Conservation (phyloP, 345 rosid species). For the Diplotaxis tenuifolia region DNA sequence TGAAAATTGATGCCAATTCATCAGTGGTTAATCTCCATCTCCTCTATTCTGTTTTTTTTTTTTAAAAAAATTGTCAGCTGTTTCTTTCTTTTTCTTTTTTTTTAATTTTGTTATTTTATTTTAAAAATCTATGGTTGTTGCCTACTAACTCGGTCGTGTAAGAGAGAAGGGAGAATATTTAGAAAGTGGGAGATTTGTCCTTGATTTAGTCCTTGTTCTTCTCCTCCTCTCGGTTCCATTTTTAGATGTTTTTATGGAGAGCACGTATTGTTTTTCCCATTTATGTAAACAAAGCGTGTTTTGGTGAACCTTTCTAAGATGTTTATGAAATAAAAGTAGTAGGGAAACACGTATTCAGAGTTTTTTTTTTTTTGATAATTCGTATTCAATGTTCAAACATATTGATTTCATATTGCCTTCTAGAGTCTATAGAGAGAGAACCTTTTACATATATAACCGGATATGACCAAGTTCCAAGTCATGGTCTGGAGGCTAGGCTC, state of each 20-base stretch:
- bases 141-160: constrained; percentile 35
- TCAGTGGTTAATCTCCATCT: constrained; percentile 4
- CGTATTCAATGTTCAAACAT: too few relatives aligned
- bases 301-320: not conserved
- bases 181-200: constrained; percentile 39
- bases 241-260: constrained; percentile 27
- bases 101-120: not conserved
- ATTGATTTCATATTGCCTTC: not conserved
- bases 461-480: not conserved
- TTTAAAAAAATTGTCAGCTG: not conserved
- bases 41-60: constrained; percentile 13
- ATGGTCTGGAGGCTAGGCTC: not conserved
- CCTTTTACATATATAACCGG: not conserved
- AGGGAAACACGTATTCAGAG: constrained; percentile 22
- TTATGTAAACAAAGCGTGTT: constrained; percentile 21
- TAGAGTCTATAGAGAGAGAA: not conserved
- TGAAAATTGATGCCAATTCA: constrained; percentile 27
- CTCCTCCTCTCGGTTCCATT: constrained; percentile 6
- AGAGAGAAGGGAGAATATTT: not conserved
- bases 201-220: constrained; percentile 27
- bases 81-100: not conserved
- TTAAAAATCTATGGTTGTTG: constrained; percentile 15
- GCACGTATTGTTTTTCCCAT: constrained; percentile 28
- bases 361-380: too few relatives aligned
- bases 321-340: not conserved